phyloP scores from a whole-genome alignment of 805 yeast genomes.

The Monosporozyma aerobia region DNA sequence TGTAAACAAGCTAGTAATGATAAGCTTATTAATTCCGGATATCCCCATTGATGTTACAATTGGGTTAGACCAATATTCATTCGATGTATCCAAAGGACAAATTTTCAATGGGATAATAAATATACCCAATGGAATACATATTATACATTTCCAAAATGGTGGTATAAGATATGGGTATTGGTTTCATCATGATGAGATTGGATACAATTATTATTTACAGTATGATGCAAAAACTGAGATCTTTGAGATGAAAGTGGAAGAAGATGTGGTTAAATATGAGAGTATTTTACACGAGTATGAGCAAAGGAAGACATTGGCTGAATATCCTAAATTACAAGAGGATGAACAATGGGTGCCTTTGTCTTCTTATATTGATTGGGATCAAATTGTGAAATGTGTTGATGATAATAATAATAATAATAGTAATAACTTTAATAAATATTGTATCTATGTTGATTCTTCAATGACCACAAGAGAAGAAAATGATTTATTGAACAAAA shows the following conservation, averaged over 20 bases:
- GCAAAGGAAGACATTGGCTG: constrained; percentile 12
- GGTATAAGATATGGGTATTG: constrained; percentile 26
- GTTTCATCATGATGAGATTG: constrained; percentile 9
- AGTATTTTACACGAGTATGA: constrained; percentile 3
- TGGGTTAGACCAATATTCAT: constrained; percentile 23
- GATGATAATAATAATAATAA: background rate
- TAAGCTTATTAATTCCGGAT: constrained; percentile 3
- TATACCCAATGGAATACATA: constrained; percentile 19
- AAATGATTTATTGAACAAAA: background rate
- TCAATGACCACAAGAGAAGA: constrained; percentile 26
- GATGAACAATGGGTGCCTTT: constrained; percentile 14
- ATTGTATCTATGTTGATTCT: constrained; percentile 19
- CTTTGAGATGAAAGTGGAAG: constrained; percentile 12
- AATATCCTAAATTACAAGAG: constrained; percentile 18
- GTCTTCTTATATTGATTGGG: constrained; percentile 11
- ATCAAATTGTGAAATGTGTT: background rate
- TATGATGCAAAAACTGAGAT: constrained; percentile 11
- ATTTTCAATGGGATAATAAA: constrained; percentile 22
- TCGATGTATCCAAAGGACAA: constrained; percentile 15
- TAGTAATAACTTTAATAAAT: too few species aligned
- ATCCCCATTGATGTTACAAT: constrained; percentile 13
- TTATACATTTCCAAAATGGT: constrained; percentile 20
- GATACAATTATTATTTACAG: constrained; percentile 7
- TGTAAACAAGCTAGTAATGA: background rate
- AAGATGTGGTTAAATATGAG: constrained; percentile 8